Evolutionary conservation across 1,284 basidiomycete species (phyloP), one percentile per base, ranked within the genome.

Genomic region (Moesziomyces sp.): DNA sequence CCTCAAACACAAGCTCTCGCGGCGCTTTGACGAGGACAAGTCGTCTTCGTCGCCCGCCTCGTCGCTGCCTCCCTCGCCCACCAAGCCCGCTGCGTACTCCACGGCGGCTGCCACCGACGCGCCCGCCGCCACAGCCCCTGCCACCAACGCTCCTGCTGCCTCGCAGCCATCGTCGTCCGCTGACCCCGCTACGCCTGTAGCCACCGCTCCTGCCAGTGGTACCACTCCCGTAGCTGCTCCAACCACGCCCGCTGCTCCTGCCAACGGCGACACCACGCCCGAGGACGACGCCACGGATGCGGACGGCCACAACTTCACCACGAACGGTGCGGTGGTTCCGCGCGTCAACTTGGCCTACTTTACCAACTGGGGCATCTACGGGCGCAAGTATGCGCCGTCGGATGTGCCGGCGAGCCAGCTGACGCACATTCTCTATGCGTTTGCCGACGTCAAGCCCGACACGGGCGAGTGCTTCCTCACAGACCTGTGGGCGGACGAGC

Each of bases 331-430:
- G 24, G 57, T 66, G n/a, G 69, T 72, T 23, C 69, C 69, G 8
- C 58, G 64, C 19, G 50, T 74, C 62, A 70, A 65, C 46, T 54
- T 59, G 13, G 72, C 30, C 55, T 72, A 72, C 76, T 85, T 84
- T 58, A 53, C 77, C 49, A 84, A 78, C 72, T 91, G 94, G 94
- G 94, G 93, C n/a, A 97, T 97, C 54, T 97, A 97, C 84, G 94
- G 89, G 43, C 89, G 93, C 76, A 94, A 94, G 85, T 96, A 91
- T 86, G 64, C 73, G 88, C 90, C 91, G 10, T 18, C 58, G 46
- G 56, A 88, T 81, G 87, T 97, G 60, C 94, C 94, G 54, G 86
- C 84, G 58, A 85, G 83, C 63, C 88, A 86, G 84, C 88, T 89
- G 85, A 97, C 88, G 67, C 93, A 94, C 80, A 89, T 97, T 78